Evolutionary conservation across 2,329 filamentous ascomycete genomes (phyloP).

Genomic region (Clarireedia monteithiana): DNA sequence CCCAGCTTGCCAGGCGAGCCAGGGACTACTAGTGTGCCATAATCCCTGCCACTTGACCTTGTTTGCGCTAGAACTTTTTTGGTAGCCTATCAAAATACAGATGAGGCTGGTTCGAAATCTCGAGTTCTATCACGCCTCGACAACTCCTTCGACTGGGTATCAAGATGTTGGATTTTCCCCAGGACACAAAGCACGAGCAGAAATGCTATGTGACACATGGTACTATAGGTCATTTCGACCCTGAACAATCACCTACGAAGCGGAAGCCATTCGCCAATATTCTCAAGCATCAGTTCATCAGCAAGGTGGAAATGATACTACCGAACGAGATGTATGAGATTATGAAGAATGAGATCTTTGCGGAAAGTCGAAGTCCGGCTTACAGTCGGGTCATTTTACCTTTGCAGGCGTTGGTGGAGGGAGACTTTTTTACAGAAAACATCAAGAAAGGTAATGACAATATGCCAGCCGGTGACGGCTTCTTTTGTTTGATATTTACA

Average conservation of each 20-base stretch:
- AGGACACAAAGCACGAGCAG: conserved; percentile 32
- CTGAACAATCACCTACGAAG: conserved; percentile 60
- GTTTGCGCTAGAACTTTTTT: too few relatives aligned
- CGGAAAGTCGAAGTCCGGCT: conserved; percentile 31
- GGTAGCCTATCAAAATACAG: conserved; percentile 1
- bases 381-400: conserved; percentile 68
- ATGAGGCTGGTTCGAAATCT: background rate
- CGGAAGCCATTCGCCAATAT: conserved; percentile 71
- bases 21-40: background rate
- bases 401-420: conserved; percentile 62
- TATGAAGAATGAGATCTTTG: conserved; percentile 44
- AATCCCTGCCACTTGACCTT: too few relatives aligned
- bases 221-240: conserved; percentile 61
- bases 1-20: background rate
- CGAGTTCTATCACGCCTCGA: background rate
- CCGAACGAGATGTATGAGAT: conserved; percentile 53
- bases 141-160: background rate
- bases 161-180: conserved; percentile 38
- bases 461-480: background rate
- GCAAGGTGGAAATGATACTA: conserved; percentile 67
- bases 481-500: background rate
- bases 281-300: conserved; percentile 55
- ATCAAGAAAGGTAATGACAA: conserved; percentile 50
- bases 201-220: conserved; percentile 72
- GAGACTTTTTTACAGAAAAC: conserved; percentile 74